A percentile compares a stretch with the other conserved stretches of the same genome.
Conservation (phyloP, 2,329 filamentous ascomycete species). For the Neodidymelliopsis sp. region DNA sequence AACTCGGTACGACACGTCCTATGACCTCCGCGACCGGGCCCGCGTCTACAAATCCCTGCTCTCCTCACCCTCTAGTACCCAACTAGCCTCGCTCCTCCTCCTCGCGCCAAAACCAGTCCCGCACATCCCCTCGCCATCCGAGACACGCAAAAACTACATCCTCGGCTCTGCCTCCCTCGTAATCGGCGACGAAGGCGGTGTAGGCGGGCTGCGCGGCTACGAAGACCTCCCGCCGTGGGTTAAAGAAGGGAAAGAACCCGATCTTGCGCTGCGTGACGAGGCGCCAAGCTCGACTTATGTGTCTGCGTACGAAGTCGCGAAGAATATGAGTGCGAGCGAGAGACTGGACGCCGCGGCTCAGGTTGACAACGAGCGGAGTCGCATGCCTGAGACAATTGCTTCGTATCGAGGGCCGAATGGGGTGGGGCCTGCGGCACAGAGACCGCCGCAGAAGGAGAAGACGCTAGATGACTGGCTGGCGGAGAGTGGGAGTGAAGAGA, state of each 20-base stretch:
- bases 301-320: conserved; percentile 40
- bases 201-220: conserved; percentile 76
- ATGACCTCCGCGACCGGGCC: conserved; percentile 90
- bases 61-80: conserved; percentile 73
- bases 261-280: conserved; percentile 73
- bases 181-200: conserved; percentile 75
- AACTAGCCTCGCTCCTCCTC: conserved; percentile 88
- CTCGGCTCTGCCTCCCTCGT: conserved; percentile 88
- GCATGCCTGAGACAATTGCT: conserved; percentile 46
- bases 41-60: conserved; percentile 88
- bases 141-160: conserved; percentile 77
- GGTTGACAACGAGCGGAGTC: conserved; percentile 36
- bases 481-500: conserved; percentile 59
- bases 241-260: conserved; percentile 77
- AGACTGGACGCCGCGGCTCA: conserved; percentile 66
- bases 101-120: conserved; percentile 94
- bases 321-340: conserved; percentile 65
- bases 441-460: conserved; percentile 66
- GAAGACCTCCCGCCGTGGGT: conserved; percentile 89
- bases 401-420: conserved; percentile 57
- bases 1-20: conserved; percentile 91
- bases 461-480: conserved; percentile 93
- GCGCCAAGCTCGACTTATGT: conserved; percentile 39
- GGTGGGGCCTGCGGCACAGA: conserved; percentile 12
- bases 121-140: conserved; percentile 87